Percentiles rank a stretch among this genome's conserved stretches.
phyloP scores from a whole-genome alignment of 2,329 filamentous ascomycete species.

The Cytospora chrysosperma region DNA sequence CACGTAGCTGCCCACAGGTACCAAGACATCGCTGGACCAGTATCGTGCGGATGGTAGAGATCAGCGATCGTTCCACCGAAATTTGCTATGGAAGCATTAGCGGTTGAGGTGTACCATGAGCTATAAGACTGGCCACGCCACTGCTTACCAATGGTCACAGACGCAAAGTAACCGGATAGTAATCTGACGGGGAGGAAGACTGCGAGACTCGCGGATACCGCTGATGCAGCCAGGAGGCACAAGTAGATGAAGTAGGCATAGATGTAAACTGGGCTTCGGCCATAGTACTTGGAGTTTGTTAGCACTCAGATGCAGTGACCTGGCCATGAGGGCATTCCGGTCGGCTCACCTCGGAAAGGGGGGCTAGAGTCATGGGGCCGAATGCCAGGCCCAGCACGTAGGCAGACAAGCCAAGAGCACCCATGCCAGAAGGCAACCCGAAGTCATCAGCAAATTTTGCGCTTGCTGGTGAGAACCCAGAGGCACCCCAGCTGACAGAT shows the following conservation, averaged over 20 bases:
- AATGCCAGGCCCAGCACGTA: conserved; percentile 47
- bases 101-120: fast-evolving
- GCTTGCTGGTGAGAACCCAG: conserved; percentile 45
- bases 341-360: conserved; percentile 27
- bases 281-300: conserved; percentile 37
- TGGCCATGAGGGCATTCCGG: background rate
- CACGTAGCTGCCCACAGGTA: conserved; percentile 46
- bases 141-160: conserved; percentile 31
- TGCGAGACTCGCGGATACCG: conserved; percentile 40
- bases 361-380: conserved; percentile 35
- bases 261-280: conserved; percentile 43
- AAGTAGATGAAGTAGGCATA: conserved; percentile 43
- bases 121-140: background rate
- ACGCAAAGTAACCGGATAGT: conserved; percentile 44
- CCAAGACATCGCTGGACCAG: conserved; percentile 36
- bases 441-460: conserved; percentile 43
- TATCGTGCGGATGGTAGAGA: conserved; percentile 42
- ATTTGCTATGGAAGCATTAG: conserved; percentile 30
- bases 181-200: conserved; percentile 43
- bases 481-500: conserved; percentile 43
- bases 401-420: conserved; percentile 44
- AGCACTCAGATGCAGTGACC: background rate
- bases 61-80: conserved; percentile 47
- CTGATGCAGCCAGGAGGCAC: conserved; percentile 42
- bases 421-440: conserved; percentile 39